Evolutionary conservation across 2,329 filamentous ascomycete species (phyloP), one percentile per base, ranked within the genome.

Genomic region (Epichloe typhina): DNA sequence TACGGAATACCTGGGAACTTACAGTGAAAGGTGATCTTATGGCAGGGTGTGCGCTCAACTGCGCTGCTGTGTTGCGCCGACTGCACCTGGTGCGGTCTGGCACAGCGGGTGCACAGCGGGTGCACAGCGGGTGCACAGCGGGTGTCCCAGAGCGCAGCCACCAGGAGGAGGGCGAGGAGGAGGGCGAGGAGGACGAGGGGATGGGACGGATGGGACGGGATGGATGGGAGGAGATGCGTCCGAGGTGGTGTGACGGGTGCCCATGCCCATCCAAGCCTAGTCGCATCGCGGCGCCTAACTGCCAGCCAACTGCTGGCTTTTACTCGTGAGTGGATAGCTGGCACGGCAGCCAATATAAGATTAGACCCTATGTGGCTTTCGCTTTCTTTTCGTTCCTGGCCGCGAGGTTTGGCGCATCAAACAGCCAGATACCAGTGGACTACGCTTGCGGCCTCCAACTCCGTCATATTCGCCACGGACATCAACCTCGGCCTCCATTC

Each of bases 201-300:
- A 31, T 9, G 26, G 23, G 23, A 7, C 6, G 23, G 23, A 26
- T 7, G 26, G 23, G 21, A 13, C 2, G 36, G 38, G n/a, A 17
- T 26, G 11, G 31, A 21, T 33, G 15, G 6, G 36, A 39, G 36
- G 36, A 39, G 8, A 13, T 47, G 12, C 36, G 33, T 44, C 46
- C 9, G 33, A 21, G 33, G 51, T 50, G 51, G 47, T 47, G 43
- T 50, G 47, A 52, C 51, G 33, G 43, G 37, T 50, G 36, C 42
- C 47, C 42, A 50, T 45, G 12, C 19, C 48, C 33, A 8, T 38
- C 33, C 40, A 40, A 33, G 26, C 26, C 38, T 31, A 46, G 47
- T 50, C 48, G 47, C 48, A 50, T 47, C 43, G 40, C 36, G 38
- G 51, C 47, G 47, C 44, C 50, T 38, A 52, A 49, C 19, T 41